phyloP scores from a whole-genome alignment of 768 basidiomycete genomes.

The Mycena vitilis region DNA sequence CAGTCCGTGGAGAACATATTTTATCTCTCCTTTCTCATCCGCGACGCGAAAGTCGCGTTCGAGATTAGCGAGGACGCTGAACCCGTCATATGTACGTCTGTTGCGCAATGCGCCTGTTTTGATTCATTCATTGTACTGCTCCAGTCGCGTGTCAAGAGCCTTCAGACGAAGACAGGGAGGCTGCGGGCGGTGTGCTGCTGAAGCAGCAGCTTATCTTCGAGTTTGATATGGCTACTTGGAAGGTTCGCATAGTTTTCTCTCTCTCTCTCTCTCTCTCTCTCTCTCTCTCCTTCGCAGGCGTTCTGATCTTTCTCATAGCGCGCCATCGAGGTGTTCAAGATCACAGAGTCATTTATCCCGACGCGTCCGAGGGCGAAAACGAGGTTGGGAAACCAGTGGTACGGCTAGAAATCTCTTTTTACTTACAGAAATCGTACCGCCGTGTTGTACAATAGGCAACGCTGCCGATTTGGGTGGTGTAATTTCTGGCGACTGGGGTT shows the following conservation, averaged over 20 bases:
- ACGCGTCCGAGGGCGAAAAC: slow-evolving; percentile 6
- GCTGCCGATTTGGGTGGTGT: too few species aligned
- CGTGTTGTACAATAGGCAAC: too few species aligned
- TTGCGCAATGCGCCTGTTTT: not conserved
- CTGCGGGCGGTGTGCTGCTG: slow-evolving; percentile 56
- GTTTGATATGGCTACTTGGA: slow-evolving; percentile 91
- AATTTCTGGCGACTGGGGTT: too few species aligned
- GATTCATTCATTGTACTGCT: not conserved
- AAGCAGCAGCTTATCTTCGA: slow-evolving; percentile 92
- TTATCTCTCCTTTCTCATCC: slow-evolving; percentile 91
- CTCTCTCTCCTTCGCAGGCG: not conserved
- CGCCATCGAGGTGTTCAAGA: slow-evolving; percentile 1
- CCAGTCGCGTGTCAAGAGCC: slow-evolving; percentile 75
- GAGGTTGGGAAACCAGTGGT: slow-evolving; percentile 17
- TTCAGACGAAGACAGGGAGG: slow-evolving; percentile 67
- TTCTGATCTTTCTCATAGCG: not conserved
- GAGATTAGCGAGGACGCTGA: slow-evolving; percentile 75
- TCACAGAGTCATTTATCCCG: slow-evolving; percentile 15
- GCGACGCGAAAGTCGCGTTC: slow-evolving; percentile 83
- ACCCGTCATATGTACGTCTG: slow-evolving; percentile 75
- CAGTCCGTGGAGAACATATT: slow-evolving; percentile 99
- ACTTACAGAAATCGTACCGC: not conserved
- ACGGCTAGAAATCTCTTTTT: not conserved
- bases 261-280: slow-evolving; percentile 6
- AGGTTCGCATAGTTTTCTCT: slow-evolving; percentile 57